Base-by-base conservation (phyloP, 371 early-diverging fungal species). In the Parasitella parasitica region DNA sequence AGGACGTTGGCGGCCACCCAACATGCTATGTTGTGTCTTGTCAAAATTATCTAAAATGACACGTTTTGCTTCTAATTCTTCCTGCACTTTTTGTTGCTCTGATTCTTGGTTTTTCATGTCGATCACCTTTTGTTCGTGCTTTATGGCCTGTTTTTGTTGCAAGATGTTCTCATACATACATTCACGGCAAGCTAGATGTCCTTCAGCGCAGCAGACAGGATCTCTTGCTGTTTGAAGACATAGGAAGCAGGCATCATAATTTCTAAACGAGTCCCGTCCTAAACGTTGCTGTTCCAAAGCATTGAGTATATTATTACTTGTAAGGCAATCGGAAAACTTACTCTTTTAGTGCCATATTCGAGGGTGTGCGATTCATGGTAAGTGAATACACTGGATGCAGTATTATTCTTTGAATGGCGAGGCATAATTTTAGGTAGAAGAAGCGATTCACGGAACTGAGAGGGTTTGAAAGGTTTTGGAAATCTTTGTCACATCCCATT, bases 321-420 rank as follows among this genome's bases (percentile, higher is more conserved):
- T 8, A 1, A 32, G 11, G 11, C 11, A 4, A 32, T 32, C 6
- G 18, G 37, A 16, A 0, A 7, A 54, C 39, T 50, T 76, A 90
- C 91, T 77, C 85, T 91, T 71, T 94, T 89, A 0, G 96, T 95
- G 34, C 98, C 98, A 71, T 97, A 97, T 38, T 91, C 89, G 6
- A 94, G 80, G 72, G 89, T 86, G 59, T 90, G 82, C 34, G 90
- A 78, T 73, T 97, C 98, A 24, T 93, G 94, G 72, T 94, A 91
- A 13, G 97, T 98, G 72, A 97, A 98, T 58, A 93, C 92, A 37
- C 94, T 91, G n/a, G 89, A 84, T 12, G 97, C 94, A 0, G 95
- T 98, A 76, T 96, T 95, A 78, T 97, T 97, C 71, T 96, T 97
- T 7, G 96, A 96, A 75, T 98, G 98, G 27, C 97, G 85, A 49